These are phyloP conservation scores for Tolypocladium amazonense DNA, from an alignment of 2,329 filamentous ascomycete genomes.

Conservation along the genomic window DNA sequence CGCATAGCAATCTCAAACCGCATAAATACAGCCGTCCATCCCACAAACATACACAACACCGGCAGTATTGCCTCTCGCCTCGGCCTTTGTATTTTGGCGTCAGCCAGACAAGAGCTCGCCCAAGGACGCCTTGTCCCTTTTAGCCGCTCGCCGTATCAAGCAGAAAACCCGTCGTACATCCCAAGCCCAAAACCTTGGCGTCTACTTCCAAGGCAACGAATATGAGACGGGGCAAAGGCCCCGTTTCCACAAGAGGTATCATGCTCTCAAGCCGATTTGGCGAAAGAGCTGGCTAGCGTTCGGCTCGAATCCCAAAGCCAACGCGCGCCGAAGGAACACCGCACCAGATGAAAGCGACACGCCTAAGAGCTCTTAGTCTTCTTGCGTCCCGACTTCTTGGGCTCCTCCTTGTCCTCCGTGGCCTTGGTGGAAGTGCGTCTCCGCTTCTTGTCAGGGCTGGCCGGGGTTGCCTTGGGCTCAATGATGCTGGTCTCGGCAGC, in stretches of 20 bases:
- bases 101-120: background rate
- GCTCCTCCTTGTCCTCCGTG: conserved; percentile 42
- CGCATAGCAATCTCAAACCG: conserved; percentile 11
- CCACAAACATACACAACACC: conserved; percentile 9
- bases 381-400: conserved; percentile 50
- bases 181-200: background rate
- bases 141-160: background rate
- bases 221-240: background rate
- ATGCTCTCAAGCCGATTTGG: background rate
- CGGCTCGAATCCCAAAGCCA: background rate
- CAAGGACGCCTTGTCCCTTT: background rate
- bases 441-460: conserved; percentile 53
- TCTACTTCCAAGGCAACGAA: background rate
- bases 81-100: background rate
- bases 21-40: conserved; percentile 13
- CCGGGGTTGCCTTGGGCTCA: conserved; percentile 31
- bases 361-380: conserved; percentile 36
- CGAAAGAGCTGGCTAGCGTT: background rate
- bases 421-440: conserved; percentile 46
- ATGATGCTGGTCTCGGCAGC: conserved; percentile 15
- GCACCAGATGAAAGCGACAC: background rate
- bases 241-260: background rate
- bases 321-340: background rate
- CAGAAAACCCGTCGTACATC: background rate
- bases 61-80: background rate